Base-by-base conservation (phyloP, 2,329 filamentous ascomycete species). In the Ambrosiella beaveri region DNA sequence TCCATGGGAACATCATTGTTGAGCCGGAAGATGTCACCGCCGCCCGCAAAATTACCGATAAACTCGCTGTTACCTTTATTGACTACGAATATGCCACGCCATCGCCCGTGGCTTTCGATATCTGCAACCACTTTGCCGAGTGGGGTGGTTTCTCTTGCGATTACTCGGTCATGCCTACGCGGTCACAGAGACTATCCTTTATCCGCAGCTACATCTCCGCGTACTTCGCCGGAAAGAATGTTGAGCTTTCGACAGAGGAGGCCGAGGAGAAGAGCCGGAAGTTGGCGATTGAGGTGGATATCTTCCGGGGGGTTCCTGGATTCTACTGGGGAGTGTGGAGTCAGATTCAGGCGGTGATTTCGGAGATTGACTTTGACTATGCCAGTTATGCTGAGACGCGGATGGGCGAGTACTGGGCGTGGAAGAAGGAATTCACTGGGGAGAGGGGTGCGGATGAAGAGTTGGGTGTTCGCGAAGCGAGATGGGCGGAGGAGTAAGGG, bases 101-200 rank as follows among this genome's bases (percentile, higher is more conserved):
- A 1, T 91, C 90, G 0, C 91, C 91, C 1, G 89, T 90, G 3
- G 90, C 91, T 1, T 98, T 98, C 71, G 93, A 98, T 69, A 83
- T 98, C 64, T 85, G 91, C 55, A 98, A 98, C 72, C 93, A 98
- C 74, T 95, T 98, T 68, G 89, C 93, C 53, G 93, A 98, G 72
- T 98, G 93, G 91, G 90, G 85, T 61, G 93, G 93, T 59, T 96
- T 96, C 66, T 88, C 95, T 65, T 98, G 93, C 74, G 89, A 97
- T 70, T 90, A 86, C 72, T 80, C 73, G 65, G 84, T 85, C 64
- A 77, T 97, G 59, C 93, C 93, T 4, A 93, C 87, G 1, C 79
- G 78, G 62, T 74, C 81, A 17, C 82, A 91, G 65, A 84, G 93
- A 36, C 79, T 81, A 50, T 80, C 84, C 57, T 98, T 98, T 70